Base-by-base conservation (phyloP, 1,284 basidiomycete genomes). In the Xanthoconium separans region DNA sequence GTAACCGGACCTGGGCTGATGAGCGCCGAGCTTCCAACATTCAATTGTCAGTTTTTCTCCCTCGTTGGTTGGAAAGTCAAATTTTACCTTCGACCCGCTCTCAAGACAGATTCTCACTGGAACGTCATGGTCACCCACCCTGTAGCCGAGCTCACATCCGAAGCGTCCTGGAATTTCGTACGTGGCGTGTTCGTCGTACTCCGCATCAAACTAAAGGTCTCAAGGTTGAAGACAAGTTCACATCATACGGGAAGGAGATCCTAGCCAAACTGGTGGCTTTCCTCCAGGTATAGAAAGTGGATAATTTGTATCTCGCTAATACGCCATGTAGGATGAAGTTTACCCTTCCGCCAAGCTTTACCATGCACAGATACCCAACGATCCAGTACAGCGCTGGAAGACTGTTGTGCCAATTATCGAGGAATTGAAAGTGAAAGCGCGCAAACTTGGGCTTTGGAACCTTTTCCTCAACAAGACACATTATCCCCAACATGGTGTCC, bases 391-490 rank as follows among this genome's bases (percentile, higher is more conserved):
- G 65, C 83, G 96, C 57, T 99, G 95, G 95, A 83, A 89, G 74
- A 84, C 86, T 4, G 79, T 93, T 59, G 86, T 95, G 40, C 85
- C 89, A 4, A 75, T 96, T 56, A 77, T 96, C 56, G 89, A 87
- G 64, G 87, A 91, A 55, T 82, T 99, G 64, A 98, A 98, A 77
- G 78, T 69, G 57, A 94, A 91, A 72, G 96, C 96, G 4, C 90
- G 88, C 74, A 80, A 84, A 63, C 81, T 87, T 39, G 96, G 96
- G 2, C 80, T 99, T 44, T 99, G 96, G 96, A 98, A 98, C 71
- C 80, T 99, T 42, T 98, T 98, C 81, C 77, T 98, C 58, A 94
- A 91, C 79, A 95, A 93, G 74, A 80, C 84, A 45, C 95, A 97
- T 71, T 98, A 96, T 72, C 93, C 93, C 29, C 80, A 89, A 61